These are phyloP conservation scores for Camellia oleifera DNA, from an alignment of 179 eudicot genomes.

Conservation along the genomic window DNA sequence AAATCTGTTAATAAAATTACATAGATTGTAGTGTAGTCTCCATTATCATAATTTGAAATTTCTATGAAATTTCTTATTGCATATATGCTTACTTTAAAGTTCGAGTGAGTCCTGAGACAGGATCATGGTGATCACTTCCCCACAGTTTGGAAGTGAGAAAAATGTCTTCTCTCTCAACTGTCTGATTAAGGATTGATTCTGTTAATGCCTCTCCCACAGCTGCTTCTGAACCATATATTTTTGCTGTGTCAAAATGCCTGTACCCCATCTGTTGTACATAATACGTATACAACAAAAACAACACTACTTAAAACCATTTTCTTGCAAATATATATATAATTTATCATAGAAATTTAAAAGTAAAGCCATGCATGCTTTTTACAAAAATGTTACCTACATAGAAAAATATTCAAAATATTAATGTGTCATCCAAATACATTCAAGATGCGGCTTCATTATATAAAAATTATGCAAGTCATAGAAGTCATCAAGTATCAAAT, in stretches of 20 bases:
- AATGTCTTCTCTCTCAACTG: constrained; percentile 34
- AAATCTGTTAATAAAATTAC: no score
- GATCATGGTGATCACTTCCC: constrained; percentile 71
- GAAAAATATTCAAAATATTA: no score
- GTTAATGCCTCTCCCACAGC: constrained; percentile 47
- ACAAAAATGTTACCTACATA: not conserved
- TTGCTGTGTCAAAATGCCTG: constrained; percentile 66
- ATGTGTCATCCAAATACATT: no score
- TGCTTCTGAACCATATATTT: constrained; percentile 57
- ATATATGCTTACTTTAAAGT: constrained; percentile 39
- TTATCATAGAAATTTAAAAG: not conserved
- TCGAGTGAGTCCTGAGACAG: constrained; percentile 51
- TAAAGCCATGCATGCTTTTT: constrained; percentile 13
- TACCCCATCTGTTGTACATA: constrained; percentile 51
- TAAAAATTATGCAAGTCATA: not conserved
- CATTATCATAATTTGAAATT: no score
- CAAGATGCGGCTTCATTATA: no score
- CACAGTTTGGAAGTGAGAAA: constrained; percentile 64
- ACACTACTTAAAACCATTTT: not conserved
- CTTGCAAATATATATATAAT: not conserved
- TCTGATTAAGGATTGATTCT: constrained; percentile 43
- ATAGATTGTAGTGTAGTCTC: no score
- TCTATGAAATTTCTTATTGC: no score
- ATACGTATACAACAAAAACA: not conserved
- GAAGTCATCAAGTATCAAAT: no score